A percentile compares a stretch with the other conserved stretches of the same genome.
phyloP scores from a whole-genome alignment of 768 basidiomycete genomes.

The Fomitopsis serialis region DNA sequence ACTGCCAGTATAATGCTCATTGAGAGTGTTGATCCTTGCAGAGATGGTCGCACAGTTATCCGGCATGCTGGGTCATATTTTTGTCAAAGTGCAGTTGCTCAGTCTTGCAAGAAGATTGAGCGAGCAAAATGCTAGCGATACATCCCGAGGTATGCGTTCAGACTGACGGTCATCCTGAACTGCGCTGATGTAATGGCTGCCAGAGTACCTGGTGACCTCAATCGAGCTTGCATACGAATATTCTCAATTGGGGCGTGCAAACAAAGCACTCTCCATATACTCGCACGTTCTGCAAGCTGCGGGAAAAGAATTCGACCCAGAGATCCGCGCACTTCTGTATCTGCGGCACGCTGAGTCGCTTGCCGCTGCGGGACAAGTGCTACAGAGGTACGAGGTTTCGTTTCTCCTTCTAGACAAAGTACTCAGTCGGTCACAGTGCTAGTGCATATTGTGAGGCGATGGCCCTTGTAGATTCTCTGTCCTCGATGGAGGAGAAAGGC shows the following conservation, averaged over 20 bases:
- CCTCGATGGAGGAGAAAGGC: slow-evolving; percentile 36
- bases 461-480: slow-evolving; percentile 35
- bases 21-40: slow-evolving; percentile 18
- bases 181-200: slow-evolving; percentile 36
- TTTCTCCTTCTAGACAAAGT: neutral
- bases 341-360: slow-evolving; percentile 65
- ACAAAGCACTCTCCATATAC: slow-evolving; percentile 63
- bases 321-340: slow-evolving; percentile 48
- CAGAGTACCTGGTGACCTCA: slow-evolving; percentile 62
- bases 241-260: slow-evolving; percentile 65
- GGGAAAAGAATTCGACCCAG: slow-evolving; percentile 41
- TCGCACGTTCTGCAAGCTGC: slow-evolving; percentile 46
- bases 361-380: slow-evolving; percentile 52
- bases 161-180: slow-evolving; percentile 13
- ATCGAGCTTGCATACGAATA: slow-evolving; percentile 78
- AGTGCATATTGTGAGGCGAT: slow-evolving; percentile 59
- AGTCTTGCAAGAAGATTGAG: slow-evolving; percentile 58
- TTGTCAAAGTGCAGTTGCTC: slow-evolving; percentile 65
- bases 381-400: slow-evolving; percentile 44
- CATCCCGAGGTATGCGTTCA: slow-evolving; percentile 14
- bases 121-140: slow-evolving; percentile 35
- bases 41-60: slow-evolving; percentile 57
- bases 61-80: slow-evolving; percentile 59
- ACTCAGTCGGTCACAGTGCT: slow-evolving; percentile 28
- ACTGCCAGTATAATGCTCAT: neutral